Conservation (phyloP, 176 grass and related monocot genomes). For the Rhynchospora breviuscula region DNA sequence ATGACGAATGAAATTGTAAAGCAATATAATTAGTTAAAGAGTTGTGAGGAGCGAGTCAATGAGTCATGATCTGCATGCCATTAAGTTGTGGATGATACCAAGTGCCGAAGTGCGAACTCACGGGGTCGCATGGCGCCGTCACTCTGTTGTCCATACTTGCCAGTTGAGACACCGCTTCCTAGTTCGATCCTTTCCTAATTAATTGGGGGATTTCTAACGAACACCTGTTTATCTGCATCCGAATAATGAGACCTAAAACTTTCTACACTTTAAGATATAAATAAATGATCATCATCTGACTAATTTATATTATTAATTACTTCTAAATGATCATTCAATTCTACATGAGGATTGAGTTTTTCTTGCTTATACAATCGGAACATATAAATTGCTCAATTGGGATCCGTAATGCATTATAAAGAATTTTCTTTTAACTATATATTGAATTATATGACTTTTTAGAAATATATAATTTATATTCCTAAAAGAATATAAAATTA, state of each 20-base stretch:
- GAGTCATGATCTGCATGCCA: background rate
- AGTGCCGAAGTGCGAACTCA: conserved; percentile 1
- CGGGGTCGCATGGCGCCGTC: background rate
- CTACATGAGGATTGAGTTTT: too few relatives aligned
- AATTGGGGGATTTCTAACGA: background rate
- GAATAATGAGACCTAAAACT: too few relatives aligned
- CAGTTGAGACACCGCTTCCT: background rate
- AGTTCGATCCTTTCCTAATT: background rate
- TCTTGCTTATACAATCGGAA: too few relatives aligned
- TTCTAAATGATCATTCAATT: too few relatives aligned
- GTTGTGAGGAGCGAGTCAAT: background rate
- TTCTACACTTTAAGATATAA: too few relatives aligned
- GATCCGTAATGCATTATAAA: background rate
- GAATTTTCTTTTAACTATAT: too few relatives aligned
- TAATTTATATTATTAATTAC: too few relatives aligned
- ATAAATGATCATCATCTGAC: too few relatives aligned
- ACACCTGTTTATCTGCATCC: background rate
- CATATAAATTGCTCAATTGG: background rate
- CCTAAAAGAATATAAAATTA: background rate
- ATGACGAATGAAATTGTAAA: background rate
- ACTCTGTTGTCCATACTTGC: background rate
- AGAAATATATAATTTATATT: background rate
- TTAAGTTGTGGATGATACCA: background rate
- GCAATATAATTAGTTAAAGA: background rate
- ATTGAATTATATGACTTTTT: background rate